Conservation (phyloP, 2,329 filamentous ascomycete genomes). For the Aspergillus clavatus region DNA sequence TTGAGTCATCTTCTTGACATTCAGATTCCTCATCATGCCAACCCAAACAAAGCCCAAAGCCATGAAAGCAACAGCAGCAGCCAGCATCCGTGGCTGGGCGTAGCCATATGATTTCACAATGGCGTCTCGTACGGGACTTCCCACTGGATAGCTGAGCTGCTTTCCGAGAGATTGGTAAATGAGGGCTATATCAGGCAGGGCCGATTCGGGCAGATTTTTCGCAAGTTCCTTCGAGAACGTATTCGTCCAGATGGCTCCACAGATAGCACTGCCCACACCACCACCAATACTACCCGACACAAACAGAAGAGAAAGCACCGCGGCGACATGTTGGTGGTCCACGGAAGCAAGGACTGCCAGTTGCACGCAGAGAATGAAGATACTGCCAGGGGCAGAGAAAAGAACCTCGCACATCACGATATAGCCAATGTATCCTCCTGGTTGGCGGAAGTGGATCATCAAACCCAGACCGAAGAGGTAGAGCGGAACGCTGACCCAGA, state of each 20-base stretch:
- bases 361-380: constrained; percentile 48
- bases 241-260: constrained; percentile 31
- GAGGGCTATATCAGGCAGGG: constrained; percentile 4
- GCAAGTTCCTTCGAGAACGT: constrained; percentile 33
- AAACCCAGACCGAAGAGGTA: constrained; percentile 47
- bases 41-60: constrained; percentile 10
- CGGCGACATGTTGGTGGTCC: constrained; percentile 50
- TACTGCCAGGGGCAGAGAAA: constrained; percentile 49
- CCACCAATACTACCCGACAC: constrained; percentile 31
- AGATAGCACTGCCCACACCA: constrained; percentile 27
- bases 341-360: constrained; percentile 50
- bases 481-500: constrained; percentile 46
- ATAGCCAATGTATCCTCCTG: constrained; percentile 44
- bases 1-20: not conserved
- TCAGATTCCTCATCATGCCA: not conserved
- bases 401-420: constrained; percentile 53
- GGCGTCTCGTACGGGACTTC: constrained; percentile 35
- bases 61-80: constrained; percentile 22
- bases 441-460: constrained; percentile 50
- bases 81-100: constrained; percentile 38
- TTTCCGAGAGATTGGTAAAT: constrained; percentile 11
- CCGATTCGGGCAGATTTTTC: constrained; percentile 27
- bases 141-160: constrained; percentile 30
- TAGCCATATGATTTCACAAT: constrained; percentile 44
- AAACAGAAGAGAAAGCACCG: constrained; percentile 45